Evolutionary conservation across 768 basidiomycete species (phyloP).

Genomic region (Hericium erinaceus): DNA sequence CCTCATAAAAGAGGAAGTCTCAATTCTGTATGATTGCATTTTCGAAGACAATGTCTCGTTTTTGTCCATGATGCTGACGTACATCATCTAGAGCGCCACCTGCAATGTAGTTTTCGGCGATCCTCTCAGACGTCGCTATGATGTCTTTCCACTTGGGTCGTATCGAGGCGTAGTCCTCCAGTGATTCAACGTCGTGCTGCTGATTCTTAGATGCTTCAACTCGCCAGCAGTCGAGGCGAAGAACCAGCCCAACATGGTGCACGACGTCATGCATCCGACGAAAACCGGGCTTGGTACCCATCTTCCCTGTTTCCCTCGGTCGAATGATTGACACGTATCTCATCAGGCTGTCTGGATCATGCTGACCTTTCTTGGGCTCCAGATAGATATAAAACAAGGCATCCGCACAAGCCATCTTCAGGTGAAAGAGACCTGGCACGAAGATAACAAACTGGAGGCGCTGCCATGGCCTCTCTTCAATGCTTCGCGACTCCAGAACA

Average conservation of each 20-base stretch:
- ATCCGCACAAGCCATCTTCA: not conserved
- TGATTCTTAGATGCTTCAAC: not conserved
- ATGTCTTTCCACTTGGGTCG: not conserved
- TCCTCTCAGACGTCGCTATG: not conserved
- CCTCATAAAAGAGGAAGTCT: not conserved
- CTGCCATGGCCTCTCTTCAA: not conserved
- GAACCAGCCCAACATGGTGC: not conserved
- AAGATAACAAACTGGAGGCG: not conserved
- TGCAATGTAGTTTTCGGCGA: not conserved
- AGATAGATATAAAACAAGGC: not conserved
- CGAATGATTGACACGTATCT: not conserved
- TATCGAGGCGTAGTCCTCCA: not conserved
- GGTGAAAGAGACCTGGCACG: not conserved
- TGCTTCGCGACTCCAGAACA: not conserved
- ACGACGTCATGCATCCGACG: not conserved
- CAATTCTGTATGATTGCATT: not conserved
- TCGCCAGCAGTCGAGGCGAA: not conserved
- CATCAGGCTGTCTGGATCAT: not conserved
- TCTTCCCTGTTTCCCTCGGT: not conserved
- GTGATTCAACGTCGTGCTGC: not conserved
- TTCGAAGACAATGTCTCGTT: not conserved
- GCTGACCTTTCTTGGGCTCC: not conserved
- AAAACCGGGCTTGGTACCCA: not conserved
- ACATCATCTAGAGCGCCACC: not conserved
- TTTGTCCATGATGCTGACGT: not conserved